Base-by-base conservation (phyloP, 129 eudicot species). In the Flaveria brownii region DNA sequence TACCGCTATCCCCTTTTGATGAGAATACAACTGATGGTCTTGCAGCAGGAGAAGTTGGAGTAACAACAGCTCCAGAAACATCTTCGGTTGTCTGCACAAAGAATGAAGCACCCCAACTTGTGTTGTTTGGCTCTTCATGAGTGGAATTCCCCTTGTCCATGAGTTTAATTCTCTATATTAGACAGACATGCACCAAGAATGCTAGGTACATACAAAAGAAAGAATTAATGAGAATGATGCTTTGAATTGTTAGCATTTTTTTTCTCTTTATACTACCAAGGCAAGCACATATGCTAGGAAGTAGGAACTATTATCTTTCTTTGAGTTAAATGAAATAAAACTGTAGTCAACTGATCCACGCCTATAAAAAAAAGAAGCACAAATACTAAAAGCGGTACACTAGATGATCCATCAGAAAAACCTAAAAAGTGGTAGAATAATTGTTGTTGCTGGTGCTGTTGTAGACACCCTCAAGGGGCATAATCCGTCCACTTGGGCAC, bases 21-120 rank as follows among this genome's bases (percentile, higher is more conserved):
- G 97, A 88, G 63, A 85, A 88, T 22, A 94, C 93, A 46, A 87
- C 97, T 0, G 98, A 87, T 28, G 97, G 96, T 17, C 97, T 85
- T 68, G 97, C 83, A 73, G 99, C 86, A 67, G 87, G 88, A 78
- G 88, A 84, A 77, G 91, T 91, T 9, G 91, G 90, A 12, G 87
- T 89, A 63, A 86, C 89, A 79, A 80, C 87, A 50, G 87, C 93
- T 79, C 86, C 83, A 13, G 94, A 84, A 39, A 85, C 92, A 81
- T 88, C 93, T 77, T 89, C 96, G 52, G 88, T 79, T 75, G 98
- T 84, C 70, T 86, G 94, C 85, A 87, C 80, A 50, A 89, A 81
- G 46, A 89, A 86, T 26, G 98, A 88, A 70, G 97, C 83, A 65
- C 90, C 82, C 99, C 99, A 91, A 57, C 92, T 78, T 23, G 90